phyloP scores from a whole-genome alignment of 306 rosid species.

The Dryas octopetala region DNA sequence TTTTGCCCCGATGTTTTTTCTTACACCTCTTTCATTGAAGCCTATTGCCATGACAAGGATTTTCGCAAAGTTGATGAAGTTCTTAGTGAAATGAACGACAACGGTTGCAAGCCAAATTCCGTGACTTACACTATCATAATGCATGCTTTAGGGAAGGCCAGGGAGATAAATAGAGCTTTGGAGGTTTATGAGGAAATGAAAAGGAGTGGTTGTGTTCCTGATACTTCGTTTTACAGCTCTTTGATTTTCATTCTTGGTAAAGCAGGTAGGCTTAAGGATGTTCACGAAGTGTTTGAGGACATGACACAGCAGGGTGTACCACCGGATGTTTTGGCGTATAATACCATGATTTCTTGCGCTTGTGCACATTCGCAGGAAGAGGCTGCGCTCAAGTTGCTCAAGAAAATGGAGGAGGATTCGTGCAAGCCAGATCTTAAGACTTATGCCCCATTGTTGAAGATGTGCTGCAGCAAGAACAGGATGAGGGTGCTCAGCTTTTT shows the following conservation, averaged over 20 bases:
- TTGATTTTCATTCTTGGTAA: constrained; percentile 29
- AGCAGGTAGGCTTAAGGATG: constrained; percentile 30
- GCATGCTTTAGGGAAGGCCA: constrained; percentile 35
- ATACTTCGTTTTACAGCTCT: constrained; percentile 22
- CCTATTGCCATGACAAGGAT: constrained; percentile 60
- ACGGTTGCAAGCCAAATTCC: constrained; percentile 74
- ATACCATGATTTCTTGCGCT: constrained; percentile 60
- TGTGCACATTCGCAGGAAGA: constrained; percentile 72
- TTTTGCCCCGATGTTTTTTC: constrained; percentile 57
- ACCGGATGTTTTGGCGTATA: constrained; percentile 46
- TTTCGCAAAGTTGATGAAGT: constrained; percentile 71
- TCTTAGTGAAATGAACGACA: constrained; percentile 72
- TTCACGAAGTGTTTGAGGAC: constrained; percentile 19
- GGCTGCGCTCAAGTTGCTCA: constrained; percentile 74
- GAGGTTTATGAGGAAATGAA: constrained; percentile 29
- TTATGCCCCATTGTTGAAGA: constrained; percentile 75
- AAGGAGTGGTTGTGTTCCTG: constrained; percentile 19
- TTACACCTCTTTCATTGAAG: constrained; percentile 56
- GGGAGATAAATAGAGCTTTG: constrained; percentile 26
- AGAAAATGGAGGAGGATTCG: constrained; percentile 67
- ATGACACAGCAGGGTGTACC: constrained; percentile 31
- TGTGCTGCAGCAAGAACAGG: constrained; percentile 80
- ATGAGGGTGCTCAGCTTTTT: constrained; percentile 75
- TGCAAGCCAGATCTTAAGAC: constrained; percentile 62
- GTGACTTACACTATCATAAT: constrained; percentile 28